A percentile compares a stretch with the other conserved stretches of the same genome.
Evolutionary conservation across 1,284 basidiomycete species (phyloP).

Genomic region (Pseudozyma thailandica): DNA sequence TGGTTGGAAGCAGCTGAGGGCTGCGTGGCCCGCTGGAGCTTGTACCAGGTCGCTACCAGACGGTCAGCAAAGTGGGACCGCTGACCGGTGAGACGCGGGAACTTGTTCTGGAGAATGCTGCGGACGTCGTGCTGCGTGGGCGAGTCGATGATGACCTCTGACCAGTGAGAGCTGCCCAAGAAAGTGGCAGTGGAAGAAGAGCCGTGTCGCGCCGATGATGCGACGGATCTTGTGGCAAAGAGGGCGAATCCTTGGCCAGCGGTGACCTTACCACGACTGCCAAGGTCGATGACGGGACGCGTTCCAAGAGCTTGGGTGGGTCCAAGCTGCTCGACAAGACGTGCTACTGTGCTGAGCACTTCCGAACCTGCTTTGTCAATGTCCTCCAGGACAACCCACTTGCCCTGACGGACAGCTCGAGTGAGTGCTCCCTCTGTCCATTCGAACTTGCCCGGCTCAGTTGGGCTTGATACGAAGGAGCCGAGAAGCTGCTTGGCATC

Average conservation of each 20-base stretch:
- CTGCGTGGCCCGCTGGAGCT: slow-evolving; percentile 39
- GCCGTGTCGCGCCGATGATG: slow-evolving; percentile 66
- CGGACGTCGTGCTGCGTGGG: slow-evolving; percentile 53
- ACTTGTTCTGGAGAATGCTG: slow-evolving; percentile 51
- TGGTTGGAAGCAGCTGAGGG: slow-evolving; percentile 27
- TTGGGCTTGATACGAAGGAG: slow-evolving; percentile 89
- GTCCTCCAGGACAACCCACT: slow-evolving; percentile 94
- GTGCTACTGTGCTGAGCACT: slow-evolving; percentile 59
- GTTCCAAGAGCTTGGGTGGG: slow-evolving; percentile 79
- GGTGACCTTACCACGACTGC: slow-evolving; percentile 65
- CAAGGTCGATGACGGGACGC: slow-evolving; percentile 73
- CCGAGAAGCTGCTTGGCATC: slow-evolving; percentile 94
- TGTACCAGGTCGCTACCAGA: slow-evolving; percentile 57
- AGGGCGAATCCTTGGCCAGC: slow-evolving; percentile 69
- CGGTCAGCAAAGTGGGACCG: slow-evolving; percentile 39
- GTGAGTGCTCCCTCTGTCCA: slow-evolving; percentile 96
- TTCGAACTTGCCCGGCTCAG: slow-evolving; percentile 87
- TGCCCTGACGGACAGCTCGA: slow-evolving; percentile 87
- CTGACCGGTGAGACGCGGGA: slow-evolving; percentile 31
- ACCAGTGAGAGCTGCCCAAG: slow-evolving; percentile 77
- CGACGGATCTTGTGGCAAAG: slow-evolving; percentile 68
- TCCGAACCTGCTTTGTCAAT: slow-evolving; percentile 74
- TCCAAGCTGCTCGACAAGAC: slow-evolving; percentile 80
- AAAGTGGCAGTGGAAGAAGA: slow-evolving; percentile 38
- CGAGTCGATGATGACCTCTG: slow-evolving; percentile 48